Conservation (phyloP, 257 asterid species). For the Leptodermis oblonga region DNA sequence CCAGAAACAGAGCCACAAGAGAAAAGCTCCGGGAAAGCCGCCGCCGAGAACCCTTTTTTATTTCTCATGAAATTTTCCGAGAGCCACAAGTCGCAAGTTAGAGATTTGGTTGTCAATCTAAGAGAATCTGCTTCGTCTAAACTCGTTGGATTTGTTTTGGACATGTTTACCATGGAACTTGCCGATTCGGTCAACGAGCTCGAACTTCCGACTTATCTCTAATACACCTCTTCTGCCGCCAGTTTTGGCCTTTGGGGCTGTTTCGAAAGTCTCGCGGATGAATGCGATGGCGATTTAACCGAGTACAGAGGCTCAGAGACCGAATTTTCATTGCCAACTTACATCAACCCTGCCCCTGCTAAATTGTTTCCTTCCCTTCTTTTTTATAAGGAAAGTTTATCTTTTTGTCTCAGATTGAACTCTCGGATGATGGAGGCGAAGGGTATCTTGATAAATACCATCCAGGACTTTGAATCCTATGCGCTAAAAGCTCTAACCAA, state of each 20-base stretch:
- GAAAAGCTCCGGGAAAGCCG: constrained; percentile 12
- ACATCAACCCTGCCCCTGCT: not conserved
- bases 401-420: not conserved
- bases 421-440: constrained; percentile 1
- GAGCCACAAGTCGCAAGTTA: not conserved
- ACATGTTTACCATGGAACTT: constrained; percentile 49
- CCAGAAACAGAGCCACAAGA: constrained; percentile 3
- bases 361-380: not conserved
- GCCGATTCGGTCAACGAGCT: constrained; percentile 46
- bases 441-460: not conserved
- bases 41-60: not conserved
- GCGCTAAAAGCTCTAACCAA: constrained; percentile 1
- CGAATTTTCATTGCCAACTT: not conserved
- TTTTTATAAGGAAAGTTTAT: not conserved
- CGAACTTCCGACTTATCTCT: constrained; percentile 36
- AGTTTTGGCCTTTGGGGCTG: constrained; percentile 10
- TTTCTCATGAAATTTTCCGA: not conserved
- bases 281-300: not conserved
- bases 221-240: constrained; percentile 35
- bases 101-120: constrained; percentile 19
- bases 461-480: not conserved
- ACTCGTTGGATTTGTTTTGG: constrained; percentile 36
- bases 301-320: not conserved
- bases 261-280: constrained; percentile 3
- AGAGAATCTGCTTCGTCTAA: constrained; percentile 6